Percentiles rank a stretch among this genome's conserved stretches.
Evolutionary conservation across 768 basidiomycete species (phyloP).

Genomic region (Gloeostereum incarnatum): DNA sequence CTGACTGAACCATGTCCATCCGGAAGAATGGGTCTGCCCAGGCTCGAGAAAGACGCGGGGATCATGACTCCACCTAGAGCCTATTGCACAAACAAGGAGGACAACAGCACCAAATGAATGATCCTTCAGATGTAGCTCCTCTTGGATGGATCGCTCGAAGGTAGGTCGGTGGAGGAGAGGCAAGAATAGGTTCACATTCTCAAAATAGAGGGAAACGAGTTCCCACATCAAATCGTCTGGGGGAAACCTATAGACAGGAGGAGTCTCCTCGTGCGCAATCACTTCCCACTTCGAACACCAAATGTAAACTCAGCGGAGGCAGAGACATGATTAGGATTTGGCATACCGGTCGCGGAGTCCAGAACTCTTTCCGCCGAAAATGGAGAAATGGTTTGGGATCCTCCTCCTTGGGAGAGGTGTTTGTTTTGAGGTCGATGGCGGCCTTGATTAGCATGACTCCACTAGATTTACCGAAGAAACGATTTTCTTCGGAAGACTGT

Average conservation of each 20-base stretch:
- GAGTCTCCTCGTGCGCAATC: not conserved
- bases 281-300: not conserved
- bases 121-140: constrained; percentile 24
- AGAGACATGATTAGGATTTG: not conserved
- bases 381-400: not conserved
- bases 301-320: not conserved
- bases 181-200: constrained; percentile 22
- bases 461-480: not conserved
- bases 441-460: not conserved
- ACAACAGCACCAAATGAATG: constrained; percentile 30
- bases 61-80: constrained; percentile 32
- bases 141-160: constrained; percentile 3
- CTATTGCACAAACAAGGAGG: constrained; percentile 44
- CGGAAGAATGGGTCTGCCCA: constrained; percentile 11
- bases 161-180: constrained; percentile 26
- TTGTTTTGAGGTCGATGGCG: not conserved
- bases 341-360: not conserved
- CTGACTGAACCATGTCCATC: constrained; percentile 35
- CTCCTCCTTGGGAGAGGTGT: too few species aligned
- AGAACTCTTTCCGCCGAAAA: not conserved
- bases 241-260: constrained; percentile 17
- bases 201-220: constrained; percentile 41
- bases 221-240: constrained; percentile 21
- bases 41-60: constrained; percentile 1
- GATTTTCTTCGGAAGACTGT: too few species aligned